Percentiles rank a stretch among this genome's conserved stretches.
Evolutionary conservation across 78 protist species (phyloP).

Genomic region (Emiliania huxleyi): DNA sequence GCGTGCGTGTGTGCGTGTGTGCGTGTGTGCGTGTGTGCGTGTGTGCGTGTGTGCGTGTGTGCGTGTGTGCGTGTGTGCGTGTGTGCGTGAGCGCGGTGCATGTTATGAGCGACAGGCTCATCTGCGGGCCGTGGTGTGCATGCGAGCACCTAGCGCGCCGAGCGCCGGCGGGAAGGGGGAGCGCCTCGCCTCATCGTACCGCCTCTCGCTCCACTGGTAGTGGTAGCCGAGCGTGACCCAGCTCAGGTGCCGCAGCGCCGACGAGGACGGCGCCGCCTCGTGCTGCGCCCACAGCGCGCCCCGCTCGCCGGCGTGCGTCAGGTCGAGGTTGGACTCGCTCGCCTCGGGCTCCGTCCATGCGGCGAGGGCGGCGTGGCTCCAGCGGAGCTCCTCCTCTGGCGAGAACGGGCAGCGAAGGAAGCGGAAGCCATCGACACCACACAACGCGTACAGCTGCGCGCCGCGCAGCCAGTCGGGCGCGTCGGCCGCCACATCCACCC

Average conservation of each 20-base stretch:
- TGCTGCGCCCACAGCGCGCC: not conserved
- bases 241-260: not conserved
- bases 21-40: no score
- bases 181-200: not conserved
- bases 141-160: no score
- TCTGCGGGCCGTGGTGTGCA: no score
- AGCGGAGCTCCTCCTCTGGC: not conserved
- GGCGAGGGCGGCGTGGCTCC: not conserved
- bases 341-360: not conserved
- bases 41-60: no score
- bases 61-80: no score
- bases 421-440: not conserved
- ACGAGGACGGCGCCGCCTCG: not conserved
- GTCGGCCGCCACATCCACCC: not conserved
- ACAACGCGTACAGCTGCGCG: not conserved
- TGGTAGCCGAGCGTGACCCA: conserved; percentile 5
- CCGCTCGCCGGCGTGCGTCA: not conserved
- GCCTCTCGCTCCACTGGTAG: not conserved
- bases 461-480: not conserved
- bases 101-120: no score
- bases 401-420: not conserved
- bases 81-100: no score
- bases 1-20: no score
- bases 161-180: not conserved
- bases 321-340: not conserved